Conservation (phyloP, 2,329 filamentous ascomycete genomes). For the Gnomoniopsis sp. region DNA sequence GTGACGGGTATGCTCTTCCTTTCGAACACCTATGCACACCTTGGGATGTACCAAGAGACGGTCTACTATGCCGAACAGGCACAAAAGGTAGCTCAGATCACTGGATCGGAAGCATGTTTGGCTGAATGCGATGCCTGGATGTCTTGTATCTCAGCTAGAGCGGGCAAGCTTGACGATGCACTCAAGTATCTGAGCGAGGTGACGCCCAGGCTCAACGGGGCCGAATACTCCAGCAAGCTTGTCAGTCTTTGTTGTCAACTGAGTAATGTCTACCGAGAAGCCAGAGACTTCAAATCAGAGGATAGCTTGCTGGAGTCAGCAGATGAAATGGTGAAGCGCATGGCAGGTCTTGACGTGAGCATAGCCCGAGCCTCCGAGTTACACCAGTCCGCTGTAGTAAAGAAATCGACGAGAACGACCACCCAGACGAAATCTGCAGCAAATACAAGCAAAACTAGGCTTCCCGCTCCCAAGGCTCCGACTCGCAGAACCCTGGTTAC, state of each 20-base stretch:
- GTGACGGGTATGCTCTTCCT: slow-evolving; percentile 70
- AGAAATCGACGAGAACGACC: slow-evolving; percentile 31
- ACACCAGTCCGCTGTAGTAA: slow-evolving; percentile 28
- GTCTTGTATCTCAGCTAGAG: slow-evolving; percentile 52
- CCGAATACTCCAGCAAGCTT: slow-evolving; percentile 41
- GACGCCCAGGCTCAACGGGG: slow-evolving; percentile 45
- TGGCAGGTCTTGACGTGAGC: slow-evolving; percentile 21
- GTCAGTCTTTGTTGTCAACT: slow-evolving; percentile 52
- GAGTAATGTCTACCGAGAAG: slow-evolving; percentile 52
- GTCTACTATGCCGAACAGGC: slow-evolving; percentile 85
- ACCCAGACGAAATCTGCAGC: slow-evolving; percentile 28
- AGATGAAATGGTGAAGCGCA: slow-evolving; percentile 41
- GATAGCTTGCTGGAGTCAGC: slow-evolving; percentile 43
- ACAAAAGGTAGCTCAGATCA: slow-evolving; percentile 68
- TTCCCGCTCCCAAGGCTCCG: slow-evolving; percentile 18
- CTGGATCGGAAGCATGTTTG: slow-evolving; percentile 57
- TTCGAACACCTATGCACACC: slow-evolving; percentile 73
- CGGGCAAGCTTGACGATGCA: slow-evolving; percentile 58
- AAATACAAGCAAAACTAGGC: slow-evolving; percentile 24
- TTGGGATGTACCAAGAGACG: slow-evolving; percentile 85
- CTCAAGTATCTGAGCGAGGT: slow-evolving; percentile 52
- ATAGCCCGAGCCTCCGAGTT: background rate
- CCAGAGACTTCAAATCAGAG: slow-evolving; percentile 42
- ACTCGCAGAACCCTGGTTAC: background rate
- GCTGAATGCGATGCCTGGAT: slow-evolving; percentile 54